These are phyloP conservation scores for Apiospora kogelbergensis DNA, from an alignment of 2,329 filamentous ascomycete species.

Conservation along the genomic window DNA sequence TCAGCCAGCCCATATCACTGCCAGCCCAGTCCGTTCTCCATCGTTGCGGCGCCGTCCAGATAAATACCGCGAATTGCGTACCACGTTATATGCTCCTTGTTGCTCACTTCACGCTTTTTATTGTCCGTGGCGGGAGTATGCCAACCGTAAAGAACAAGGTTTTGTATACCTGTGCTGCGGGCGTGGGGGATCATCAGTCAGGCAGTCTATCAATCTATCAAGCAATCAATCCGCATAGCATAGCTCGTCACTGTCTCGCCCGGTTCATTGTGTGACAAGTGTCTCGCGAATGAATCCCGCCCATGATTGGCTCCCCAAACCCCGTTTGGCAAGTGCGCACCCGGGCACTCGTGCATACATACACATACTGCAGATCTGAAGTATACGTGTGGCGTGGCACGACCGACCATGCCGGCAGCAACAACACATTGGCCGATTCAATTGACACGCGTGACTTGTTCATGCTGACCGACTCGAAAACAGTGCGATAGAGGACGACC, in stretches of 20 bases:
- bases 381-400: background rate
- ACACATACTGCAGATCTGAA: background rate
- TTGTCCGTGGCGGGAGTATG: background rate
- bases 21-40: background rate
- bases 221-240: background rate
- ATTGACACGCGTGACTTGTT: background rate
- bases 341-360: background rate
- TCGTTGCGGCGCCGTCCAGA: background rate
- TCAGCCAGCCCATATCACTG: conserved; percentile 28
- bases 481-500: conserved; percentile 76
- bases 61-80: background rate
- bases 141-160: background rate
- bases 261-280: background rate
- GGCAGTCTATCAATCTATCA: background rate
- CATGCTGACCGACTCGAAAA: background rate
- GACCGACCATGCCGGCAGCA: background rate
- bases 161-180: background rate
- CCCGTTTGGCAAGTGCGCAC: background rate
- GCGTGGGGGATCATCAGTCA: background rate
- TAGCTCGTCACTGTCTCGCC: background rate
- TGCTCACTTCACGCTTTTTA: background rate
- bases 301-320: background rate
- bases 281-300: background rate
- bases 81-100: background rate
- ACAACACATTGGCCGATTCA: background rate